Conservation (phyloP, 2,329 filamentous ascomycete genomes). For the Talaromyces amestolkiae region DNA sequence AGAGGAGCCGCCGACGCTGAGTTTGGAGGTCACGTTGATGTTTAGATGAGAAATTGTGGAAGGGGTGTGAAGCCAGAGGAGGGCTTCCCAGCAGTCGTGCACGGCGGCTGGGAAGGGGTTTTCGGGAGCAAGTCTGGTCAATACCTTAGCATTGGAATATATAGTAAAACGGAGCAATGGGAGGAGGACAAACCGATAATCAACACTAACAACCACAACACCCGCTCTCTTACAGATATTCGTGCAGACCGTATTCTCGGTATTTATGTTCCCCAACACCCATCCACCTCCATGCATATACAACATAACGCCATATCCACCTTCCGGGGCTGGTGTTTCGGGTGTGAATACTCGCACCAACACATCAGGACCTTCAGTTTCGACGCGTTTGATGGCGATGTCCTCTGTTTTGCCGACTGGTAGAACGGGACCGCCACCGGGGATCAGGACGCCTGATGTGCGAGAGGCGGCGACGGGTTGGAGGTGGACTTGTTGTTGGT, state of each 20-base stretch:
- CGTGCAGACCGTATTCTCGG: constrained; percentile 58
- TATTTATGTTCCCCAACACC: constrained; percentile 58
- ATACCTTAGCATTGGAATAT: background rate
- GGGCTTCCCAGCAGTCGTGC: constrained; percentile 56
- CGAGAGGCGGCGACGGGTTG: constrained; percentile 55
- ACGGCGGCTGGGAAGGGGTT: constrained; percentile 57
- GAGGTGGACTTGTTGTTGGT: constrained; percentile 55
- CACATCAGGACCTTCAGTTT: constrained; percentile 49
- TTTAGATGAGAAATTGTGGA: constrained; percentile 39
- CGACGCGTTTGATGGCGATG: constrained; percentile 43
- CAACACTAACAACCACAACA: constrained; percentile 55
- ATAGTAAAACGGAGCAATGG: no score
- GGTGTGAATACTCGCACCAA: constrained; percentile 54
- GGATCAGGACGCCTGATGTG: constrained; percentile 52
- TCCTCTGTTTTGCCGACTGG: constrained; percentile 50
- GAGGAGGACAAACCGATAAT: constrained; percentile 49
- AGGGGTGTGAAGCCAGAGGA: constrained; percentile 49
- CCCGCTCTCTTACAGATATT: constrained; percentile 52
- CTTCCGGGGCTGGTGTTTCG: constrained; percentile 43
- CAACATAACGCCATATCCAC: constrained; percentile 56
- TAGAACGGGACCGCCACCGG: constrained; percentile 51
- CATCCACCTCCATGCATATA: constrained; percentile 61
- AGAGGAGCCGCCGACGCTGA: constrained; percentile 53
- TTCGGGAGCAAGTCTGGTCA: constrained; percentile 54
- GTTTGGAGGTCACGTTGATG: constrained; percentile 43